phyloP scores from a whole-genome alignment of 805 yeast genomes.

The Jamesozyma lodderae region DNA sequence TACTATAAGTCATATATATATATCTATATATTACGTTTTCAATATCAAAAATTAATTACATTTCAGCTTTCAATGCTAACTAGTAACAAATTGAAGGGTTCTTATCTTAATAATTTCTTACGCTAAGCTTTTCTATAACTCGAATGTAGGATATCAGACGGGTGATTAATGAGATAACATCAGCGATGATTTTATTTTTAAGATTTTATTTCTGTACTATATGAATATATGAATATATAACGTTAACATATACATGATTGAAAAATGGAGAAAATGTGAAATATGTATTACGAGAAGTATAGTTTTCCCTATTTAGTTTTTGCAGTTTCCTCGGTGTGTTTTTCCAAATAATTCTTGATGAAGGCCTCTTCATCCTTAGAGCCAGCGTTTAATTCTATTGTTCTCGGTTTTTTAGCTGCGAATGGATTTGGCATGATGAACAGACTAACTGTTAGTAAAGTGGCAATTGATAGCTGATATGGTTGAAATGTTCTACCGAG shows the following conservation, averaged over 20 bases:
- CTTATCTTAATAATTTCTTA: too few relatives aligned
- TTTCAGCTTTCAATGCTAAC: too few relatives aligned
- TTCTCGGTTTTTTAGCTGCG: conserved; percentile 44
- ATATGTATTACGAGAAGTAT: too few relatives aligned
- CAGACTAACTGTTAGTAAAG: conserved; percentile 60
- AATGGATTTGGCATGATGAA: conserved; percentile 65
- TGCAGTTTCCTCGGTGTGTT: conserved; percentile 12
- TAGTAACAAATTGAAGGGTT: too few relatives aligned
- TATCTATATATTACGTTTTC: neutral
- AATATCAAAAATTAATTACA: too few relatives aligned
- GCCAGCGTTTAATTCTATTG: conserved; percentile 64
- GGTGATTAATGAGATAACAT: neutral
- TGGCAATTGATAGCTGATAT: conserved; percentile 76
- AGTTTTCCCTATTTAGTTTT: neutral
- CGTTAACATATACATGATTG: conserved; percentile 1
- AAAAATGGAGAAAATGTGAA: neutral
- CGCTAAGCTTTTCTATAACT: too few relatives aligned
- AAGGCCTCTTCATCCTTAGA: conserved; percentile 86
- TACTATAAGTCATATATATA: neutral
- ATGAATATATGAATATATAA: conserved; percentile 2
- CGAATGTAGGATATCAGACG: too few relatives aligned
- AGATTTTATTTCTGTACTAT: too few relatives aligned
- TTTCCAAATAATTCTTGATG: conserved; percentile 59
- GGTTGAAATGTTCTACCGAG: conserved; percentile 80
- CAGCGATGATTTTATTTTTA: too few relatives aligned